phyloP scores from a whole-genome alignment of 176 grass and related monocot species.

The Zea luxurians region DNA sequence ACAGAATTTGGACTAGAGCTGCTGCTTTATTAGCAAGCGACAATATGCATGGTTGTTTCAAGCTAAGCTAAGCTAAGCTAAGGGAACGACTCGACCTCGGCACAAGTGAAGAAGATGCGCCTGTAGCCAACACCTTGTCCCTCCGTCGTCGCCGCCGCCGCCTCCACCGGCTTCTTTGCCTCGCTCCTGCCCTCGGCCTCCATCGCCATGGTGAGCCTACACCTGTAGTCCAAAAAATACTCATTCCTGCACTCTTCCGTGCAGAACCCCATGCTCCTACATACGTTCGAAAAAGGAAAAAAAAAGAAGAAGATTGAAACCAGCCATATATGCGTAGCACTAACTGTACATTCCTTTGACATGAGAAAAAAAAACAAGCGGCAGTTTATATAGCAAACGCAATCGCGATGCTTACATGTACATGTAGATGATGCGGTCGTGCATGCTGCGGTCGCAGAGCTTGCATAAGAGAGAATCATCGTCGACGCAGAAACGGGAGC shows the following conservation, averaged over 20 bases:
- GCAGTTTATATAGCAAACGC: too few relatives aligned
- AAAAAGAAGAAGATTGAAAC: neutral
- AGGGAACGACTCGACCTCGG: neutral
- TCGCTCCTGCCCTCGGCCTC: neutral
- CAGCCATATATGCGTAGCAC: too few relatives aligned
- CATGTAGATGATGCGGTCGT: neutral
- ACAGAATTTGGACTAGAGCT: neutral
- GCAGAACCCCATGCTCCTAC: slow-evolving; percentile 35
- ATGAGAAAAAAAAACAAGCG: too few relatives aligned
- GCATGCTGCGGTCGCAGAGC: neutral
- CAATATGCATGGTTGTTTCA: neutral
- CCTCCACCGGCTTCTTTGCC: neutral
- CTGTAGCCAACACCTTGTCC: neutral
- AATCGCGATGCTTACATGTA: too few relatives aligned
- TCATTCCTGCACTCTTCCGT: slow-evolving; percentile 35
- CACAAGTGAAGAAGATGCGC: neutral
- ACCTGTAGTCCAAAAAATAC: slow-evolving; percentile 38
- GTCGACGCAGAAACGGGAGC: neutral
- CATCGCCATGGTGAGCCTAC: neutral
- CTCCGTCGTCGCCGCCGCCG: fast-evolving
- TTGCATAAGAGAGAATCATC: neutral
- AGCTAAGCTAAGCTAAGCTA: neutral
- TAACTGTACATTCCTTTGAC: too few relatives aligned
- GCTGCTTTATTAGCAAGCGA: neutral
- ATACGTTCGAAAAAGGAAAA: too few relatives aligned